Conservation (phyloP, 306 rosid species). For the Aeschynomene evenia region DNA sequence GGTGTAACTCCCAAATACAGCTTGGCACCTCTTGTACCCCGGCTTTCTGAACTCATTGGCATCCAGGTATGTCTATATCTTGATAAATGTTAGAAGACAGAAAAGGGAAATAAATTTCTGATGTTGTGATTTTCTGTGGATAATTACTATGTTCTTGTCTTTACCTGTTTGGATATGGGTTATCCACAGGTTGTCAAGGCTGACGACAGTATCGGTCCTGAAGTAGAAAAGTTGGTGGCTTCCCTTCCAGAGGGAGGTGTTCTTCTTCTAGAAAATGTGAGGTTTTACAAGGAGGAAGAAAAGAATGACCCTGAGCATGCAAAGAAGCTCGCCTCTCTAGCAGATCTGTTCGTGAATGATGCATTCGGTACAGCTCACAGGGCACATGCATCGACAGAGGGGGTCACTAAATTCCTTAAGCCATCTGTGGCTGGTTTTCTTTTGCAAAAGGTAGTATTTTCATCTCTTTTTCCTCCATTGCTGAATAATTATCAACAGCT, state of each 20-base stretch:
- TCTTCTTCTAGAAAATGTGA: conserved; percentile 93
- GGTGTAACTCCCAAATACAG: conserved; percentile 96
- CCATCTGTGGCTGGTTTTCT: conserved; percentile 99
- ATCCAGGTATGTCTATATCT: conserved; percentile 50
- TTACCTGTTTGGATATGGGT: conserved; percentile 23
- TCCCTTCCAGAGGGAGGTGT: conserved; percentile 89
- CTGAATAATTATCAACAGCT: neutral
- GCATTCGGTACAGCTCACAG: conserved; percentile 99
- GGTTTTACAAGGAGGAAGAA: conserved; percentile 99
- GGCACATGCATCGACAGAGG: conserved; percentile 99
- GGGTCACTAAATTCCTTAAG: conserved; percentile 92
- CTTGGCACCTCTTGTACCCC: conserved; percentile 94
- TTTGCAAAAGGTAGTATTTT: conserved; percentile 86
- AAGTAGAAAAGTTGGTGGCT: conserved; percentile 84
- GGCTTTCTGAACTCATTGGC: conserved; percentile 94
- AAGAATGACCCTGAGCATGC: conserved; percentile 95
- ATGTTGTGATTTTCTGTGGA: conserved; percentile 7
- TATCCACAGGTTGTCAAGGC: conserved; percentile 81
- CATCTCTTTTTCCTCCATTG: neutral
- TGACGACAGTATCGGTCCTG: conserved; percentile 89
- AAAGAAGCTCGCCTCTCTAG: conserved; percentile 87
- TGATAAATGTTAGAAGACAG: neutral
- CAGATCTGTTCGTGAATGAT: conserved; percentile 93
- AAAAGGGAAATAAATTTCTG: neutral
- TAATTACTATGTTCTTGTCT: conserved; percentile 11